A percentile compares a stretch with the other conserved stretches of the same genome.
Conservation (phyloP, 176 grass and related monocot genomes). For the Cenchrus purpureus region DNA sequence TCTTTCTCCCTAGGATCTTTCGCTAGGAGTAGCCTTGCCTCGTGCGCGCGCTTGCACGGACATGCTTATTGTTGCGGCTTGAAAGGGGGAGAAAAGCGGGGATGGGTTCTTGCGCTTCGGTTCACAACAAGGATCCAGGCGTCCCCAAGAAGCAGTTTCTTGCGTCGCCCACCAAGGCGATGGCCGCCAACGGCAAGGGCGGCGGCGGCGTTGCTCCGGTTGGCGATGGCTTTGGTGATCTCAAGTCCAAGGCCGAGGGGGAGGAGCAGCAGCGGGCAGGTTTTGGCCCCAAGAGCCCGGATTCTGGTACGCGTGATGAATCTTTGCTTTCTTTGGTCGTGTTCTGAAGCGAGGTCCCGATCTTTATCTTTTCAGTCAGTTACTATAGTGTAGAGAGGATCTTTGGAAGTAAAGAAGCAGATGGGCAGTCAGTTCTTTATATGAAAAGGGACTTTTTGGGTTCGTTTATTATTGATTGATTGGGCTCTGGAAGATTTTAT, state of each 20-base stretch:
- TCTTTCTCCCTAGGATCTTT: conserved; percentile 28
- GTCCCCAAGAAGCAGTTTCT: conserved; percentile 57
- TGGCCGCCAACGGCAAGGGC: conserved; percentile 35
- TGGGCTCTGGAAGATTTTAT: conserved; percentile 12
- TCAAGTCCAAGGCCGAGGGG: conserved; percentile 37
- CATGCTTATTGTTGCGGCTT: conserved; percentile 16
- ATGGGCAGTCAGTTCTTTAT: conserved; percentile 33
- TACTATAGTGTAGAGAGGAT: not conserved
- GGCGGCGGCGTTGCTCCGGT: conserved; percentile 47
- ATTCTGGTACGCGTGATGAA: conserved; percentile 62
- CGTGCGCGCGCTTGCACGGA: not conserved
- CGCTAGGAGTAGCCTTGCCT: conserved; percentile 20
- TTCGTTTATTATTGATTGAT: conserved; percentile 33
- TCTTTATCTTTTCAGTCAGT: conserved; percentile 17
- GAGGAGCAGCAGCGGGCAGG: conserved; percentile 28
- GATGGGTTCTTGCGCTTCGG: conserved; percentile 91
- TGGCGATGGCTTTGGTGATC: conserved; percentile 48
- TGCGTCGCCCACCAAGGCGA: conserved; percentile 66
- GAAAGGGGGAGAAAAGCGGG: conserved; percentile 14
- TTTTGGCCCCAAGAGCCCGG: conserved; percentile 44
- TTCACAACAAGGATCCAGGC: conserved; percentile 58
- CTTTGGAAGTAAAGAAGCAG: conserved; percentile 27
- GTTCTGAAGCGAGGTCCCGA: conserved; percentile 4
- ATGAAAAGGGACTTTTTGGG: conserved; percentile 24
- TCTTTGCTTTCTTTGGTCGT: conserved; percentile 23